Conservation (phyloP, 768 basidiomycete genomes). For the Tylopilus felleus region DNA sequence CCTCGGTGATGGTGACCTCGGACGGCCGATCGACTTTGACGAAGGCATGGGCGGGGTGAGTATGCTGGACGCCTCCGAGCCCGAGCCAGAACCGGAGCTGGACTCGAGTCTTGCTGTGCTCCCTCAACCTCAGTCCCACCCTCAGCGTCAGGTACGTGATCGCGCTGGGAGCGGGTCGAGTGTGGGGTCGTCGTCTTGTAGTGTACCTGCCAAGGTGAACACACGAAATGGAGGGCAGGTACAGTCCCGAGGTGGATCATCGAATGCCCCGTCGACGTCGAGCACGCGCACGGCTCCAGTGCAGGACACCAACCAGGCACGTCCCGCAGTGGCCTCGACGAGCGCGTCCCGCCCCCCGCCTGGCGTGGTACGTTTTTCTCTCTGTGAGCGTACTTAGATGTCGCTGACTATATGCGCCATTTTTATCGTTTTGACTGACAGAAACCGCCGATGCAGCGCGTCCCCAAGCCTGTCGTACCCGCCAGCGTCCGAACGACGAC, state of each 20-base stretch:
- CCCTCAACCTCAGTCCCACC: not conserved
- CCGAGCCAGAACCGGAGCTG: not conserved
- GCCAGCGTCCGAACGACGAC: slow-evolving; percentile 10
- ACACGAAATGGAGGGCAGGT: not conserved
- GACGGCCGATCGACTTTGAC: slow-evolving; percentile 39
- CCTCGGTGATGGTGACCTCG: slow-evolving; percentile 43
- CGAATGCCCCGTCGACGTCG: not conserved
- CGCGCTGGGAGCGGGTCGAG: not conserved
- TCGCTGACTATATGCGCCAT: slow-evolving; percentile 4
- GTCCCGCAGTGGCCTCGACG: slow-evolving; percentile 26
- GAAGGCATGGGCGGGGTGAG: slow-evolving; percentile 29
- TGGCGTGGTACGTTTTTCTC: slow-evolving; percentile 37
- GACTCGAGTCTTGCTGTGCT: not conserved
- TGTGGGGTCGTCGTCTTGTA: not conserved
- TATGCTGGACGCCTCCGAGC: slow-evolving; percentile 5
- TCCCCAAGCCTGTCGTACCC: slow-evolving; percentile 1
- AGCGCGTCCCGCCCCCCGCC: slow-evolving; percentile 51
- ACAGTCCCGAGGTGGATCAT: not conserved
- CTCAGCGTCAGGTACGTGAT: slow-evolving; percentile 10
- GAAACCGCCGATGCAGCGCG: slow-evolving; percentile 10
- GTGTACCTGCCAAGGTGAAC: not conserved
- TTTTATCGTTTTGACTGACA: not conserved
- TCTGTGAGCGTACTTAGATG: not conserved
- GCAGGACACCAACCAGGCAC: not conserved
- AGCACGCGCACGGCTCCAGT: not conserved